Evolutionary conservation across 257 asterid species (phyloP).

Genomic region (Primulina huaijiensis): DNA sequence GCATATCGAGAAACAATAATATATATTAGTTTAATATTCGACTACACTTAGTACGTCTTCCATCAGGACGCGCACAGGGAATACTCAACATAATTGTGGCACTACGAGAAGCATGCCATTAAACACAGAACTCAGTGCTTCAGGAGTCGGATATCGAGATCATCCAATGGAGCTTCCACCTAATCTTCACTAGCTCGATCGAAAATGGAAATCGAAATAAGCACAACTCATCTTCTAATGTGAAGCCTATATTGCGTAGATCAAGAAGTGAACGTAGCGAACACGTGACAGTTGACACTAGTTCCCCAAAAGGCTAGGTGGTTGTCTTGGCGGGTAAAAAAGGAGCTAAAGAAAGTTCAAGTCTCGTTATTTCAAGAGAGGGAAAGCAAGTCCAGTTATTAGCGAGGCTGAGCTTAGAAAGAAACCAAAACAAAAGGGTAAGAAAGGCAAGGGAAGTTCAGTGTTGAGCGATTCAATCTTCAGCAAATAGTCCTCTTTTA

Average conservation of each 20-base stretch:
- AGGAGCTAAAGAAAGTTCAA: constrained; percentile 40
- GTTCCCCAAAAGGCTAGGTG: constrained; percentile 36
- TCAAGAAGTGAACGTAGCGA: constrained; percentile 71
- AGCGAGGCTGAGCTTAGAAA: constrained; percentile 55
- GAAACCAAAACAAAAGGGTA: constrained; percentile 32
- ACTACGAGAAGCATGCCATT: constrained; percentile 80
- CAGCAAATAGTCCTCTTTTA: constrained; percentile 38
- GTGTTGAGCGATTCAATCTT: constrained; percentile 48
- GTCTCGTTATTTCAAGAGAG: constrained; percentile 48
- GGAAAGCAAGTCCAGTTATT: constrained; percentile 74
- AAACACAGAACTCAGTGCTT: constrained; percentile 31
- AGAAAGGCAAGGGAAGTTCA: constrained; percentile 47
- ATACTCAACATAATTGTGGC: constrained; percentile 81
- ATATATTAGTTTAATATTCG: neutral
- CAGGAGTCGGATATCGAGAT: constrained; percentile 52
- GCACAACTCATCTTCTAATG: neutral
- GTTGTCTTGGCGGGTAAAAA: constrained; percentile 33
- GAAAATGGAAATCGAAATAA: neutral
- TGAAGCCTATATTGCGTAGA: constrained; percentile 53
- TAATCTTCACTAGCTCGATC: constrained; percentile 12
- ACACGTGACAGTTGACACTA: constrained; percentile 35
- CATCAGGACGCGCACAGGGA: constrained; percentile 91
- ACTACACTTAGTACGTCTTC: constrained; percentile 55
- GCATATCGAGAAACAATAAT: no score
- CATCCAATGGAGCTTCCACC: constrained; percentile 46